Evolutionary conservation across 208 protist species (phyloP), one percentile per base, ranked within the genome.

Genomic region (Naegleria lovaniensis): DNA sequence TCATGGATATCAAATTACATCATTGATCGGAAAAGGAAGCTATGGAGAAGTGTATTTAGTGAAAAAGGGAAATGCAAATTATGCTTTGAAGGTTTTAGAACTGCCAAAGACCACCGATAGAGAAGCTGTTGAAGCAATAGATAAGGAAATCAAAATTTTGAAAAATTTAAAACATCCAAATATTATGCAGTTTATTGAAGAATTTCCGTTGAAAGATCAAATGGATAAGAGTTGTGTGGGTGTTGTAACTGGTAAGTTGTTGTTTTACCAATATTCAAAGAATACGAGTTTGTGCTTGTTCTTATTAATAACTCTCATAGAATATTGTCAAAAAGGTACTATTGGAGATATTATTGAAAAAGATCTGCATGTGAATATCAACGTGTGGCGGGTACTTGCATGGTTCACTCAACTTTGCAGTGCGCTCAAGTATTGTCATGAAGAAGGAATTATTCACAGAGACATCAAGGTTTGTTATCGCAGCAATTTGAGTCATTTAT

Each of bases 301-400:
- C n/a, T n/a, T n/a, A n/a, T n/a, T n/a, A n/a, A n/a, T n/a, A 48
- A 48, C 43, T 48, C 43, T 48, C 7, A 48, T 9, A 48, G 67
- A 79, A 79, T 79, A 36, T 33, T 79, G 67, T 9, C 67, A 29
- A 79, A 79, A 79, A 79, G 67, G 67, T 36, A 79, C 67, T 29
- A 79, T 79, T 79, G 67, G 67, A 36, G 67, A 79, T 79, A 79
- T 79, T 36, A 79, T 79, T 79, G 67, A 79, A 79, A 79, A 79
- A n/a, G 67, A 79, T 79, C 29, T 36, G 6, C 67, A 79, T 79
- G 67, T 79, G 19, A 36, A 79, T 79, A 36, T 79, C 9, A 79
- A 79, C 36, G 1, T 79, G 2, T 79, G 67, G 67, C 25, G 67
- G 36, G 29, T 79, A 36, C 16, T 79, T 36, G 19, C 16, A 13